Conservation (phyloP, 345 rosid species). For the Eucalyptus cloeziana region DNA sequence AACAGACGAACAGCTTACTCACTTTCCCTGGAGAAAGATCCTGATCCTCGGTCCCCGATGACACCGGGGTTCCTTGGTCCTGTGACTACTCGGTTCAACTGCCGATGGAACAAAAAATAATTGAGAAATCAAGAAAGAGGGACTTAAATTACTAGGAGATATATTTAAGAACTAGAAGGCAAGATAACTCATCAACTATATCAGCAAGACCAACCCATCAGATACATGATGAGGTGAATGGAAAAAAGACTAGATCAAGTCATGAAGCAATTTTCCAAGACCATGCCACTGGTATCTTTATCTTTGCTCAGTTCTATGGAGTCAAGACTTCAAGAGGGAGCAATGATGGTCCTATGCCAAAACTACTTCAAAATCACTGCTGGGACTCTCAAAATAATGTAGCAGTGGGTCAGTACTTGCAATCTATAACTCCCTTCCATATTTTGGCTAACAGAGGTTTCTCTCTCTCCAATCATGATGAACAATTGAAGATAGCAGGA, state of each 20-base stretch:
- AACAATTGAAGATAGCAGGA: not conserved
- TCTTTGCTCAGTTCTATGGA: not conserved
- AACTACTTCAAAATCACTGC: not conserved
- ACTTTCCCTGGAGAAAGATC: conserved; percentile 98
- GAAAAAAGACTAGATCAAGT: not conserved
- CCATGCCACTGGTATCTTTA: not conserved
- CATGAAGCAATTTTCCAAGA: not conserved
- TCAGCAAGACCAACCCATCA: not conserved
- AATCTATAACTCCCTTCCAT: not conserved
- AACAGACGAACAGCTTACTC: conserved; percentile 17
- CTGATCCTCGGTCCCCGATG: conserved; percentile 91
- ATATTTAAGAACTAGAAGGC: not conserved
- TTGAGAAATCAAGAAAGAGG: not conserved
- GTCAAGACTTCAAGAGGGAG: not conserved
- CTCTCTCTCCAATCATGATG: not conserved
- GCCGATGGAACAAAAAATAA: not conserved
- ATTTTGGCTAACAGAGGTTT: not conserved
- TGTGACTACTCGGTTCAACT: conserved; percentile 88
- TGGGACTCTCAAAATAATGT: not conserved
- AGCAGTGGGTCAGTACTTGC: not conserved
- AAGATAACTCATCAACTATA: not conserved
- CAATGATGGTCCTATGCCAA: not conserved
- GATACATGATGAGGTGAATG: not conserved
- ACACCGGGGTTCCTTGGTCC: conserved; percentile 94
- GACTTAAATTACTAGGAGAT: not conserved